phyloP scores from a whole-genome alignment of 768 basidiomycete species.

The Filobasidium wieringae region DNA sequence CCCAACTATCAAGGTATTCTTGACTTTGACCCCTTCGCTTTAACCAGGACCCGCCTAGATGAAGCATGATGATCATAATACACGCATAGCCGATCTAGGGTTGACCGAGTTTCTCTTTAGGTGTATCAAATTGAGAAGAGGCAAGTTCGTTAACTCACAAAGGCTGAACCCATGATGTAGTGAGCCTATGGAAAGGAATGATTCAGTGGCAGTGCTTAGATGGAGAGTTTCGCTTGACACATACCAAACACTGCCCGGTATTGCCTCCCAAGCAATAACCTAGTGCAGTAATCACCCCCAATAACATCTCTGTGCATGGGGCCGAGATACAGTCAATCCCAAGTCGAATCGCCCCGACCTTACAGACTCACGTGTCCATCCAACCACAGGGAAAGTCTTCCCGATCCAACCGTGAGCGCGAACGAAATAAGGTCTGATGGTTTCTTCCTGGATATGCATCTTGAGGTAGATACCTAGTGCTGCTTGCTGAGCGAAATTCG shows the following conservation, averaged over 20 bases:
- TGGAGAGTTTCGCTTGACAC: conserved; percentile 50
- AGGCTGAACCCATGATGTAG: conserved; percentile 56
- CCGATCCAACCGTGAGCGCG: conserved; percentile 65
- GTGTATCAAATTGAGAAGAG: background rate
- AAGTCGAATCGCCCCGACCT: background rate
- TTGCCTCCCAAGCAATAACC: conserved; percentile 70
- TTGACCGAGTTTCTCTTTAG: background rate
- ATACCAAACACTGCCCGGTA: conserved; percentile 74
- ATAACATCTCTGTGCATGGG: conserved; percentile 63
- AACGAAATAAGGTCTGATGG: conserved; percentile 60
- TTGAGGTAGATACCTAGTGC: conserved; percentile 77
- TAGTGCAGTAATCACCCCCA: conserved; percentile 57
- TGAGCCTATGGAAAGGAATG: conserved; percentile 1
- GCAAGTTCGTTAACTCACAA: conserved; percentile 36
- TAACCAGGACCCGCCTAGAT: conserved; percentile 64
- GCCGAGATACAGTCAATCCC: background rate
- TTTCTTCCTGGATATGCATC: conserved; percentile 71
- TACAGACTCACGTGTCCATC: conserved; percentile 59
- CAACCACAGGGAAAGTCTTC: conserved; percentile 68
- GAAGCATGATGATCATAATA: conserved; percentile 64
- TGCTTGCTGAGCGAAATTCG: conserved; percentile 45
- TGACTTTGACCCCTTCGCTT: conserved; percentile 29
- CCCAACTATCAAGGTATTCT: conserved; percentile 39
- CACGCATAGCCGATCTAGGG: conserved; percentile 60
- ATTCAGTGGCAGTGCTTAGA: background rate